Base-by-base conservation (phyloP, 495 filamentous ascomycete genomes). In the Aspergillus avenaceus region DNA sequence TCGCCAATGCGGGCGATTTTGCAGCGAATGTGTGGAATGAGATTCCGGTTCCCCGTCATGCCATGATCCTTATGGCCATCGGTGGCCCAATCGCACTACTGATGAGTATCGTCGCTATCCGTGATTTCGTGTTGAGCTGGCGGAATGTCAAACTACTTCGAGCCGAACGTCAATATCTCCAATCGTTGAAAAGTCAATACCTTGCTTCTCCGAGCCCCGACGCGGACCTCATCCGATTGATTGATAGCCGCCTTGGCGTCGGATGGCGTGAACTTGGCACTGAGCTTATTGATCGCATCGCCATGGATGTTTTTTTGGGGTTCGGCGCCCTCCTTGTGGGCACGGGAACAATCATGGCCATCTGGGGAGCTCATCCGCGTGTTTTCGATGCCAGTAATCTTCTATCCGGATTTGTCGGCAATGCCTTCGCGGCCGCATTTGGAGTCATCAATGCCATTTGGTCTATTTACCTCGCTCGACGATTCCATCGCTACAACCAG, bases 1-100 rank as follows among this genome's bases (percentile, higher is more conserved):
- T 79, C 13, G 74, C 73, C 34, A 80, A 80, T 42, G 75, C 73
- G 0, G 73, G 67, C 2, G 77, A 80, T 52, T 78, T 80, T 34
- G 73, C 77, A 0, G 76, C 77, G 12, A 80, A 80, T 34, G 72
- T 77, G 6, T 80, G 74, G 75, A 80, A 80, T 37, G 42, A 70
- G 21, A 64, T 67, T 26, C 77, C 76, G 0, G 64, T 76, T 2
- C 75, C 77, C 3, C 60, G 41, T 2, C 70, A 71, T 38, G 74
- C 73, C 3, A 60, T 70, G 8, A 65, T 69, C 14, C 54, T 79
- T 5, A 78, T 80, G 76, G 75, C 65, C 8, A 62, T 78, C 12
- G 77, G 77, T 1, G 77, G 74, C 0, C 70, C 69, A 1, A 25
- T 73, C 8, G 76, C 75, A 0, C 50, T 79, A 14, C 45, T 55